These are phyloP conservation scores for Aspergillus bombycis DNA, from an alignment of 2,329 filamentous ascomycete species.

Conservation along the genomic window DNA sequence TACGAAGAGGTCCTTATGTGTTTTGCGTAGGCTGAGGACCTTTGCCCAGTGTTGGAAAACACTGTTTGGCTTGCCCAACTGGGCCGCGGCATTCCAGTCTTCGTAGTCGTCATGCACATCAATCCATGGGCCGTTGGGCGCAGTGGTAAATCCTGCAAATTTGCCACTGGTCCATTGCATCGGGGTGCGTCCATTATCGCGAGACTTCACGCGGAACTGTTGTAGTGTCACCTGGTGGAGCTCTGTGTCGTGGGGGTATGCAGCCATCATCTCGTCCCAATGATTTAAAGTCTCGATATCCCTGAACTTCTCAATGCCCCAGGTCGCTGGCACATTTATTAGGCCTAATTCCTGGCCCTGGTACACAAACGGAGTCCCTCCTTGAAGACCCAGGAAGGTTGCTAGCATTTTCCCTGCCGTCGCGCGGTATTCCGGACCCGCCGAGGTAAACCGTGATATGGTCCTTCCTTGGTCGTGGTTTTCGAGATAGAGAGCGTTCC, in stretches of 20 bases:
- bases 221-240: conserved; percentile 59
- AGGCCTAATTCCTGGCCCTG: neutral
- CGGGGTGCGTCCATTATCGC: conserved; percentile 72
- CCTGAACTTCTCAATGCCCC: neutral
- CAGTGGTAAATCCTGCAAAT: conserved; percentile 66
- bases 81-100: conserved; percentile 60
- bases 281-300: neutral
- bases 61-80: neutral
- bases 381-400: neutral
- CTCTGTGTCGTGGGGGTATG: neutral
- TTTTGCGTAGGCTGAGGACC: neutral
- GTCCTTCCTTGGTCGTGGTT: neutral
- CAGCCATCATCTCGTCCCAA: neutral
- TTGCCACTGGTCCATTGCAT: conserved; percentile 65
- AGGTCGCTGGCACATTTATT: neutral
- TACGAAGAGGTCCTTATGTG: neutral
- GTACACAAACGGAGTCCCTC: neutral
- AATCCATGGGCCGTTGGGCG: conserved; percentile 65
- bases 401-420: neutral
- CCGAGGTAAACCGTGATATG: neutral
- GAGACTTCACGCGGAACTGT: conserved; percentile 44
- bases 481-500: neutral
- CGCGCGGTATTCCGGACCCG: neutral
- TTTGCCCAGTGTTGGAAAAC: neutral
- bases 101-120: conserved; percentile 64